These are phyloP conservation scores for Panicum virgatum DNA, from an alignment of 202 grass and related monocot genomes.

Conservation along the genomic window DNA sequence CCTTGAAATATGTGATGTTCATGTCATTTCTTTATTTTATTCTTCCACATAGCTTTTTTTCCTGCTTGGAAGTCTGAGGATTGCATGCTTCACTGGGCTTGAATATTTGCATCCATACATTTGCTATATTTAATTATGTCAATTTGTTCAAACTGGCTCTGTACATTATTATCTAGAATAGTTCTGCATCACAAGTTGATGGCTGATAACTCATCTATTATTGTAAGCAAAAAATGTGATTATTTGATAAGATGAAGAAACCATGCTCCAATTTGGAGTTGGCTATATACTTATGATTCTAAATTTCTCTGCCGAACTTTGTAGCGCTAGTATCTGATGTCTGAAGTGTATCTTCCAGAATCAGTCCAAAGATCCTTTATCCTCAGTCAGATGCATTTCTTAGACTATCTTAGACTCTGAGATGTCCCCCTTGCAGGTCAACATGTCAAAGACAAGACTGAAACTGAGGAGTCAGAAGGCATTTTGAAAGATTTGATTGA, in stretches of 20 bases:
- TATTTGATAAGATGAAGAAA: too few relatives aligned
- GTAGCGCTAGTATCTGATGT: neutral
- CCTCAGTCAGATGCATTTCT: neutral
- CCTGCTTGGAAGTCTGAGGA: neutral
- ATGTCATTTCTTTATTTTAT: neutral
- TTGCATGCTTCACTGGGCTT: neutral
- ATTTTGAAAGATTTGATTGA: conserved; percentile 47
- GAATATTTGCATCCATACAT: neutral
- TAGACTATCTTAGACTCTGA: conserved; percentile 16
- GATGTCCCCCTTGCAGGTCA: conserved; percentile 45
- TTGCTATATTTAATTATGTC: conserved; percentile 6
- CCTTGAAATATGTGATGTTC: neutral
- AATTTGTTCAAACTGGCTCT: neutral
- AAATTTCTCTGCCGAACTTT: neutral
- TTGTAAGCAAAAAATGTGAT: neutral
- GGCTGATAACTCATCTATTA: neutral
- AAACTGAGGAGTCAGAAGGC: conserved; percentile 39
- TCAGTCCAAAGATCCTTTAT: neutral
- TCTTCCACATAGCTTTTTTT: neutral
- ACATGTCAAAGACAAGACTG: neutral
- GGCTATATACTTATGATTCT: neutral
- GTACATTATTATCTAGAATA: neutral
- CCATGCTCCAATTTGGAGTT: neutral
- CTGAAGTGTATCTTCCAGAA: neutral
- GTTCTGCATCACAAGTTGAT: neutral